Evolutionary conservation across 1,284 basidiomycete genomes (phyloP).

Genomic region (Pseudozyma tsukubaensis): DNA sequence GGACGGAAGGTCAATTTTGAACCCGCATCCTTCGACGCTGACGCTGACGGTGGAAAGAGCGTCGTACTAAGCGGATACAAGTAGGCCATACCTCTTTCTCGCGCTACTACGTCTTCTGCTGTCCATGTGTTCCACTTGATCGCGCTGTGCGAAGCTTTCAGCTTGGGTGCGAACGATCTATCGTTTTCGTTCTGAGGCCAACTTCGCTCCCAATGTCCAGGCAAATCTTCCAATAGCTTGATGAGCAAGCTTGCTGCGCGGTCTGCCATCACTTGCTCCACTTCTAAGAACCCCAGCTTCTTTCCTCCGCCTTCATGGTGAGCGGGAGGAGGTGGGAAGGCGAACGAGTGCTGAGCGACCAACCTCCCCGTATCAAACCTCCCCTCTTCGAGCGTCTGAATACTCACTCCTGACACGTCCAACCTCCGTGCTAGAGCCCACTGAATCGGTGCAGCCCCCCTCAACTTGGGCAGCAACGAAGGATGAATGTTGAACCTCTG

Average conservation of each 20-base stretch:
- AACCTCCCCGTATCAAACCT: slow-evolving; percentile 55
- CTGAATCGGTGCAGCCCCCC: slow-evolving; percentile 93
- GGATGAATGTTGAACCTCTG: slow-evolving; percentile 91
- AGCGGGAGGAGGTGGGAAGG: slow-evolving; percentile 69
- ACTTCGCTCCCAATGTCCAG: slow-evolving; percentile 71
- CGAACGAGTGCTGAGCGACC: slow-evolving; percentile 60
- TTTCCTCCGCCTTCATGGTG: slow-evolving; percentile 35
- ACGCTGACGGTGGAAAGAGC: slow-evolving; percentile 4
- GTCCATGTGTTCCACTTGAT: slow-evolving; percentile 51
- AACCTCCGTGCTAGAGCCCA: slow-evolving; percentile 74
- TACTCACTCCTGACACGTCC: slow-evolving; percentile 46
- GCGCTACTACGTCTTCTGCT: slow-evolving; percentile 51
- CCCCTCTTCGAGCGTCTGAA: slow-evolving; percentile 54
- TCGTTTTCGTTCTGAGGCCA: slow-evolving; percentile 35
- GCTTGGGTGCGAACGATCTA: slow-evolving; percentile 52
- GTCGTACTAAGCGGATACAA: slow-evolving; percentile 45
- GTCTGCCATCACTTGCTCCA: slow-evolving; percentile 76
- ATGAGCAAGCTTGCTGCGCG: slow-evolving; percentile 81
- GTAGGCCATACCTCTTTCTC: slow-evolving; percentile 54
- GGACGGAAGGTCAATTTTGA: slow-evolving; percentile 10
- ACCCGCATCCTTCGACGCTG: too few species aligned
- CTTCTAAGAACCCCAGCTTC: slow-evolving; percentile 72
- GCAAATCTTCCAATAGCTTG: slow-evolving; percentile 76
- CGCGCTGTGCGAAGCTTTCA: slow-evolving; percentile 29
- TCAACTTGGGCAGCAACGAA: slow-evolving; percentile 85